Conservation (phyloP, 805 yeast genomes). For the Huiozyma sinensis region DNA sequence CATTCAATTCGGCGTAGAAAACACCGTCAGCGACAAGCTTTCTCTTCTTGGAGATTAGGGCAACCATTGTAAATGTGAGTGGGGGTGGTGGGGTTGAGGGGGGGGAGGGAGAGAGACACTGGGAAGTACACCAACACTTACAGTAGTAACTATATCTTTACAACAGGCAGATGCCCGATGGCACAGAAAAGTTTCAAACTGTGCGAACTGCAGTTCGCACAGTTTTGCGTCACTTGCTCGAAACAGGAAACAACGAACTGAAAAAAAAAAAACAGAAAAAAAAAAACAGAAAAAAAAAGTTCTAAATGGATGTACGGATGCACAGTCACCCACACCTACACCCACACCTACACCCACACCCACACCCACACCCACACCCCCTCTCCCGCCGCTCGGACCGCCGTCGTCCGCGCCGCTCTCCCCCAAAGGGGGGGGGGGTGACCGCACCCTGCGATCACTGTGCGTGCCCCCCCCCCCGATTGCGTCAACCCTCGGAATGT, state of each 20-base stretch:
- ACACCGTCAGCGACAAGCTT: slow-evolving; percentile 99
- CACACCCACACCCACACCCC: too few species aligned
- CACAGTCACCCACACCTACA: background rate
- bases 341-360: too few species aligned
- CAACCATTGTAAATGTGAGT: slow-evolving; percentile 25
- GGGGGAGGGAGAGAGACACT: too few species aligned
- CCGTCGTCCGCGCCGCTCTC: too few species aligned
- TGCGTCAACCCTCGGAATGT: too few species aligned
- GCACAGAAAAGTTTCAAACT: background rate
- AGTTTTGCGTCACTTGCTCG: background rate
- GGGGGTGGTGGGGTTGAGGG: background rate
- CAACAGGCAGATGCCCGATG: background rate
- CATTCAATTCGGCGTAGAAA: slow-evolving; percentile 99
- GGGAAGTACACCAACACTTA: background rate
- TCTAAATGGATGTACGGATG: background rate
- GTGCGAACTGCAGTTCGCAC: background rate
- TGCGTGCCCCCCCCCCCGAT: too few species aligned
- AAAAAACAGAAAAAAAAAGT: background rate
- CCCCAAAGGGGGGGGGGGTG: too few species aligned
- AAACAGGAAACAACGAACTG: background rate
- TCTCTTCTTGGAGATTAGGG: slow-evolving; percentile 89
- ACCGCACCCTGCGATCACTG: too few species aligned
- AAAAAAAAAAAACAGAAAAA: background rate
- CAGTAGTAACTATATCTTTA: background rate
- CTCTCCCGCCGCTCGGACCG: too few species aligned